Percentiles rank a stretch among this genome's conserved stretches.
Evolutionary conservation across 1,139 yeast species (phyloP).

Genomic region (Candida tunisiensis): DNA sequence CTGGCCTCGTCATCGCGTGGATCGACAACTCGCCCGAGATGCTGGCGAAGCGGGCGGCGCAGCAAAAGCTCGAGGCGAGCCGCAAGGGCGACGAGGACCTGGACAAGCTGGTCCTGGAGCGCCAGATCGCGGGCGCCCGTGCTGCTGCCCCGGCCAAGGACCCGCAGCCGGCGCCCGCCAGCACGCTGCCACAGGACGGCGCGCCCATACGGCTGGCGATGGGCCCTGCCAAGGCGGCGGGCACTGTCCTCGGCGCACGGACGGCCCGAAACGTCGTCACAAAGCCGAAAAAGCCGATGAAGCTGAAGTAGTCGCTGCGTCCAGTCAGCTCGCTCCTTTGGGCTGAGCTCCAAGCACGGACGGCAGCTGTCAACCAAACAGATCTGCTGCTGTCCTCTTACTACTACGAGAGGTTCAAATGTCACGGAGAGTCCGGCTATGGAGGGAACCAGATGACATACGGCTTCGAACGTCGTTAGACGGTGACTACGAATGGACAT

Average conservation of each 20-base stretch:
- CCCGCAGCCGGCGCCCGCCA: background rate
- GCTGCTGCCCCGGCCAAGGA: background rate
- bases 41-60: background rate
- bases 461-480: no score
- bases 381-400: no score
- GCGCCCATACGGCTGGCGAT: background rate
- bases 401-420: no score
- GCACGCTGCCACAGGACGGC: background rate
- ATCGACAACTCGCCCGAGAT: constrained; percentile 22
- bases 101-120: background rate
- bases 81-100: background rate
- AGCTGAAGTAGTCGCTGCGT: no score
- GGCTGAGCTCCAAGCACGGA: no score
- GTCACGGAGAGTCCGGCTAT: no score
- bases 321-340: background rate
- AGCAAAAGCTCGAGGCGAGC: background rate
- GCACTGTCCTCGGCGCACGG: background rate
- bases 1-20: constrained; percentile 31
- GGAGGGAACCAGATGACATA: no score
- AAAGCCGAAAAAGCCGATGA: no score
- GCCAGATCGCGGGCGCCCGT: constrained; percentile 1
- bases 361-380: no score
- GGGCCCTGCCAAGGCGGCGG: no score
- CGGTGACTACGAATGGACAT: no score
- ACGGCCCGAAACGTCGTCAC: background rate